A percentile compares a stretch with the other conserved stretches of the same genome.
These are phyloP conservation scores for Cordyceps sp. DNA, from an alignment of 2,329 filamentous ascomycete species.

Conservation along the genomic window DNA sequence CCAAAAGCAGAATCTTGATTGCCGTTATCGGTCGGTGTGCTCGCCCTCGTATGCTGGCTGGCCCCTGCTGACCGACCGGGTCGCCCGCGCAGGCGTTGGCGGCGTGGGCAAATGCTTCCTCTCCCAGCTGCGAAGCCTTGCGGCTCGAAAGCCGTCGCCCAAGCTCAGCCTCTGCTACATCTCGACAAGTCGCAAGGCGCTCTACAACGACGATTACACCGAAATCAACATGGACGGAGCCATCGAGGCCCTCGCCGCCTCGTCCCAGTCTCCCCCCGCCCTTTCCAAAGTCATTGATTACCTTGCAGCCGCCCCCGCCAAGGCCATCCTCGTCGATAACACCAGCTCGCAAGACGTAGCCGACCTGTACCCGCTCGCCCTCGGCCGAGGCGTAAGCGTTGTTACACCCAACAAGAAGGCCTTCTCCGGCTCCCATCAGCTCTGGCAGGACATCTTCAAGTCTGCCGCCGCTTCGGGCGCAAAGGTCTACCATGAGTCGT, in stretches of 20 bases:
- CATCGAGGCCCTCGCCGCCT: constrained; percentile 46
- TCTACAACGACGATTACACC: constrained; percentile 59
- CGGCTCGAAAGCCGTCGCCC: constrained; percentile 47
- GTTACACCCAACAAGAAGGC: constrained; percentile 98
- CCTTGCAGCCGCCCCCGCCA: constrained; percentile 60
- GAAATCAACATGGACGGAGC: constrained; percentile 43
- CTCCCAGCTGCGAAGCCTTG: constrained; percentile 55
- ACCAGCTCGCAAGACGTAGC: constrained; percentile 83
- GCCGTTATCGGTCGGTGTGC: constrained; percentile 30
- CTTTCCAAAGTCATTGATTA: constrained; percentile 60
- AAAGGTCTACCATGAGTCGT: constrained; percentile 88
- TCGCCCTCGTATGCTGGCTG: not conserved
- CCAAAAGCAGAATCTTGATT: constrained; percentile 30
- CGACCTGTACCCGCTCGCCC: constrained; percentile 63
- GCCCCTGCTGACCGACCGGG: constrained; percentile 5
- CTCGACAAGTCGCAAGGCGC: constrained; percentile 67
- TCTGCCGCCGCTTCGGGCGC: constrained; percentile 55
- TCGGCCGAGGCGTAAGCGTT: constrained; percentile 70
- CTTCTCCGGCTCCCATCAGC: constrained; percentile 63
- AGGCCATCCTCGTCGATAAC: constrained; percentile 82
- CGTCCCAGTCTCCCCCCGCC: constrained; percentile 46
- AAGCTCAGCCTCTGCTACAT: constrained; percentile 71
- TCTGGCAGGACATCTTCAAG: constrained; percentile 79
- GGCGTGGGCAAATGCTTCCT: constrained; percentile 90
- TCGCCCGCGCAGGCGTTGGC: constrained; percentile 65